Percentiles rank a stretch among this genome's conserved stretches.
These are phyloP conservation scores for Neofusicoccum umdonicola DNA, from an alignment of 2,329 filamentous ascomycete genomes.

Conservation along the genomic window DNA sequence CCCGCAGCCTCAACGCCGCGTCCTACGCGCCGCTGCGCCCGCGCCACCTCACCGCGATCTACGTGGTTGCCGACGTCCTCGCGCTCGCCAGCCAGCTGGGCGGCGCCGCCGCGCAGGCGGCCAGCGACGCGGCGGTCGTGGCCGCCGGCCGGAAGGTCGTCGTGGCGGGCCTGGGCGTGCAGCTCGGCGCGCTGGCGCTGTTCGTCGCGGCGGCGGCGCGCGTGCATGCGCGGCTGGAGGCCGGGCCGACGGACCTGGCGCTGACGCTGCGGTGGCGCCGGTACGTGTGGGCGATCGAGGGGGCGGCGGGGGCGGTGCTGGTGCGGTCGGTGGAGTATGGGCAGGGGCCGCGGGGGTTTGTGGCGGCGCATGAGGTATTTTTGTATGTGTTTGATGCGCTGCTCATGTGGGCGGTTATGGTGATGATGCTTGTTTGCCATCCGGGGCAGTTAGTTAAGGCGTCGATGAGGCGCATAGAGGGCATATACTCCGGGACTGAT, in stretches of 20 bases:
- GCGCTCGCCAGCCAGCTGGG: conserved; percentile 24
- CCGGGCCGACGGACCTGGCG: conserved; percentile 19
- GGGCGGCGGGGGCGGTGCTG: conserved; percentile 46
- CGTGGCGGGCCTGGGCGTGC: conserved; percentile 49
- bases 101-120: conserved; percentile 22
- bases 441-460: conserved; percentile 27
- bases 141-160: conserved; percentile 42
- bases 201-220: conserved; percentile 41
- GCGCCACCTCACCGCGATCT: conserved; percentile 21
- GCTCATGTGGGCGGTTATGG: conserved; percentile 45
- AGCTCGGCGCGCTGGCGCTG: conserved; percentile 50
- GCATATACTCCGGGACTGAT: background rate
- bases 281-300: conserved; percentile 45
- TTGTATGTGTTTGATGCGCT: conserved; percentile 49
- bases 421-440: conserved; percentile 37
- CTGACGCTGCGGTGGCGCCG: conserved; percentile 22
- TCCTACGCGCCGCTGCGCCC: background rate
- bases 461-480: background rate
- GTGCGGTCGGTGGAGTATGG: conserved; percentile 50
- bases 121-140: conserved; percentile 6
- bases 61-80: conserved; percentile 23
- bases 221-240: conserved; percentile 26
- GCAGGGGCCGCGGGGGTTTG: conserved; percentile 43
- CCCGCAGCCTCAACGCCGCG: conserved; percentile 32
- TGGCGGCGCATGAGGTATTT: conserved; percentile 46